Evolutionary conservation across 108 stramenopile genomes (phyloP).

Genomic region (Chaetoceros tenuissimus): DNA sequence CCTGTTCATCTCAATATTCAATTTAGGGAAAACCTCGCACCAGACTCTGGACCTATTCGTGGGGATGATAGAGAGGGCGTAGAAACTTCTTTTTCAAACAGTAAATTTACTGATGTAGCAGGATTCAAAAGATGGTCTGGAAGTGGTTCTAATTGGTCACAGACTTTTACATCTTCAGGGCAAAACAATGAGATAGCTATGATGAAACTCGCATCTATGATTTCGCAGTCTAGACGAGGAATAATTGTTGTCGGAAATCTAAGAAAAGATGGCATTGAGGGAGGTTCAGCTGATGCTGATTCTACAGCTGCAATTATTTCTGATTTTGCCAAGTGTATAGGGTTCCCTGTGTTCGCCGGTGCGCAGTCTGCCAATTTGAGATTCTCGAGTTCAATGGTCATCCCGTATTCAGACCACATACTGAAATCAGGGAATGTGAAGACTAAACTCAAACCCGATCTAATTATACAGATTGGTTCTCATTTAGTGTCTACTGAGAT

Average conservation of each 20-base stretch:
- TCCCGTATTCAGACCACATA: conserved; percentile 76
- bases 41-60: conserved; percentile 75
- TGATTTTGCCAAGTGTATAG: conserved; percentile 50
- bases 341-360: conserved; percentile 70
- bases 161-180: conserved; percentile 1
- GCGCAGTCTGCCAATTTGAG: conserved; percentile 57
- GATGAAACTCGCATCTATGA: conserved; percentile 32
- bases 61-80: conserved; percentile 56
- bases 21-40: conserved; percentile 91
- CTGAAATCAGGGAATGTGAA: conserved; percentile 53
- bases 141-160: conserved; percentile 37
- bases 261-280: conserved; percentile 7
- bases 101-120: conserved; percentile 68
- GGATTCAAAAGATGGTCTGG: conserved; percentile 58
- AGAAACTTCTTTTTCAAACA: conserved; percentile 40
- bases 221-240: conserved; percentile 52
- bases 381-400: conserved; percentile 38
- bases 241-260: conserved; percentile 77
- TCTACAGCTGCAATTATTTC: conserved; percentile 31
- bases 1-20: conserved; percentile 92
- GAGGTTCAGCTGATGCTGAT: conserved; percentile 14
- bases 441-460: conserved; percentile 64
- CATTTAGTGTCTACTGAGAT: conserved; percentile 81
- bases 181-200: conserved; percentile 11
- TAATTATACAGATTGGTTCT: conserved; percentile 78